Evolutionary conservation across 192 early-diverging fungal species (phyloP).

Genomic region (Coemansia sp.): DNA sequence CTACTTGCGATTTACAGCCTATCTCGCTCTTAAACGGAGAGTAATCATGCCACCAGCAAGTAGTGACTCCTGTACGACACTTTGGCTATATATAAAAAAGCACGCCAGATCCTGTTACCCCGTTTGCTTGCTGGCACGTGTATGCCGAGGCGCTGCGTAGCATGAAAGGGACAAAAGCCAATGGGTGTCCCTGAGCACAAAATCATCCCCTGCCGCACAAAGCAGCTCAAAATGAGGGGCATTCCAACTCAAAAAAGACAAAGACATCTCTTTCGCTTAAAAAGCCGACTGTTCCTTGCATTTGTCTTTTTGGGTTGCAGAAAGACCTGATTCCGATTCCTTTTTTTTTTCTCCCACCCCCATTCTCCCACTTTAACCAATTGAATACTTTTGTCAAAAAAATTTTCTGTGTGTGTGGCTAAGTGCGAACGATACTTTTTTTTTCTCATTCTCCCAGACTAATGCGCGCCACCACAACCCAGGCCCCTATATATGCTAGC

Average conservation of each 20-base stretch:
- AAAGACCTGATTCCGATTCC: not conserved
- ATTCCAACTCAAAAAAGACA: slow-evolving; percentile 9
- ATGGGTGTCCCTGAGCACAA: not conserved
- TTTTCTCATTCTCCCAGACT: not conserved
- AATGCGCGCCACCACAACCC: slow-evolving; percentile 11
- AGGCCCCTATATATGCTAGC: slow-evolving; percentile 2
- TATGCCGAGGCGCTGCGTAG: not conserved
- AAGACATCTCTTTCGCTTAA: slow-evolving; percentile 4
- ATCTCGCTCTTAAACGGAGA: not conserved
- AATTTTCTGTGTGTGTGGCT: not conserved
- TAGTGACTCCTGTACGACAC: not conserved
- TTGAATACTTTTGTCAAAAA: not conserved
- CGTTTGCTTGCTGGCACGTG: not conserved
- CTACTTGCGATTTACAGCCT: not conserved
- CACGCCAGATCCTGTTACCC: not conserved
- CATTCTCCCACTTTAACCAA: not conserved
- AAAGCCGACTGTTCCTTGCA: slow-evolving; percentile 2
- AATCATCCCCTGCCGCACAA: not conserved
- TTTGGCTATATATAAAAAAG: not conserved
- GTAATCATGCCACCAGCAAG: not conserved
- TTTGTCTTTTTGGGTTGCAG: slow-evolving; percentile 7
- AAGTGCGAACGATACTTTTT: not conserved
- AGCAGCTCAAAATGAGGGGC: not conserved
- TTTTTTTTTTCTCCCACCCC: not conserved
- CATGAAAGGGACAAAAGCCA: not conserved